phyloP scores from a whole-genome alignment of 2,329 filamentous ascomycete species.

The Neurospora sp. region DNA sequence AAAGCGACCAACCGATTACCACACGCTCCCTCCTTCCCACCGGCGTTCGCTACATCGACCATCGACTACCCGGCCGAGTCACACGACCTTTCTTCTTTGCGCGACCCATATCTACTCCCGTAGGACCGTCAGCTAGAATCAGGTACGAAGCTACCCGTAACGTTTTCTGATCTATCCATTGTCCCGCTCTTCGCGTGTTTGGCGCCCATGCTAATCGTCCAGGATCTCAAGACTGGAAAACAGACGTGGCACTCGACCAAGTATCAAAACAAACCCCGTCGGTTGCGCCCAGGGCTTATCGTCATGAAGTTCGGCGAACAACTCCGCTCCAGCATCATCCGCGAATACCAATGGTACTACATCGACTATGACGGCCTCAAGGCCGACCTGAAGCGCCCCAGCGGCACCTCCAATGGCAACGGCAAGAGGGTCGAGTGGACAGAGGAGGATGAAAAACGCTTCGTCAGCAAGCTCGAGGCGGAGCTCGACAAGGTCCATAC shows the following conservation, averaged over 20 bases:
- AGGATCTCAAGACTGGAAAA: slow-evolving; percentile 36
- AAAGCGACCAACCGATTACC: background rate
- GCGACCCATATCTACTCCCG: background rate
- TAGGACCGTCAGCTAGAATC: background rate
- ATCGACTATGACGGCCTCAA: slow-evolving; percentile 96
- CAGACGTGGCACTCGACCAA: slow-evolving; percentile 31
- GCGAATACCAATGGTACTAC: slow-evolving; percentile 97
- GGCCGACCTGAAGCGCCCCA: slow-evolving; percentile 68
- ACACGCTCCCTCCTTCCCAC: background rate
- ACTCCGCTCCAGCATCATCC: slow-evolving; percentile 88
- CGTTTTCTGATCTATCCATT: background rate
- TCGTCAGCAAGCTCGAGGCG: slow-evolving; percentile 76
- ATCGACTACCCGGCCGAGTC: background rate
- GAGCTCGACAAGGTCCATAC: slow-evolving; percentile 97
- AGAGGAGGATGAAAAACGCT: slow-evolving; percentile 83
- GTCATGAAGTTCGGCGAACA: slow-evolving; percentile 90
- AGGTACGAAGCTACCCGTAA: background rate
- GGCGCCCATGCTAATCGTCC: slow-evolving; percentile 39
- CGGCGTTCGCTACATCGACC: background rate
- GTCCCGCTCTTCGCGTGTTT: background rate
- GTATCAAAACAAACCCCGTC: slow-evolving; percentile 17
- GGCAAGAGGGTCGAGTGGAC: slow-evolving; percentile 59
- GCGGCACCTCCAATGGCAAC: slow-evolving; percentile 33
- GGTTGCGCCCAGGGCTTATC: slow-evolving; percentile 39
- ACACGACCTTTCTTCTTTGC: background rate